phyloP scores from a whole-genome alignment of 2,329 filamentous ascomycete genomes.

The Botryosphaeria dothidea region DNA sequence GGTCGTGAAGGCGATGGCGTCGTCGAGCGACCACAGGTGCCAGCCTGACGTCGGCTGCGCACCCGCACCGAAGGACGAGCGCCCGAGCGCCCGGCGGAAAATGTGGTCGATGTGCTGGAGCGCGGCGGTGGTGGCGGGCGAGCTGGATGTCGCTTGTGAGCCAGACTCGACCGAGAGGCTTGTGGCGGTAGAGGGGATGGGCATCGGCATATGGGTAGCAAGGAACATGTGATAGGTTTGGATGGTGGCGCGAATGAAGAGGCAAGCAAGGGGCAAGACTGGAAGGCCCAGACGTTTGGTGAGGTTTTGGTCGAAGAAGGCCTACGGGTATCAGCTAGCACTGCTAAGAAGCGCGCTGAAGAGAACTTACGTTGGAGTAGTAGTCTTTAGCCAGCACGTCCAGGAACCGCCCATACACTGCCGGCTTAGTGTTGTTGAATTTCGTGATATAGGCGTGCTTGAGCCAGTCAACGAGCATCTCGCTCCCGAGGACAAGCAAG shows the following conservation, averaged over 20 bases:
- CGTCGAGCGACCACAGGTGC: constrained; percentile 65
- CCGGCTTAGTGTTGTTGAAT: constrained; percentile 95
- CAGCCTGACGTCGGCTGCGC: constrained; percentile 34
- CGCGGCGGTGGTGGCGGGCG: constrained; percentile 74
- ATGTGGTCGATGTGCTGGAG: constrained; percentile 77
- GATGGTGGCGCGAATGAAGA: constrained; percentile 91
- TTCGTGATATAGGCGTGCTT: constrained; percentile 98
- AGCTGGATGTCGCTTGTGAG: constrained; percentile 43
- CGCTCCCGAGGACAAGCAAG: constrained; percentile 87
- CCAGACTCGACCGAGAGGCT: constrained; percentile 60
- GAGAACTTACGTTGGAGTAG: constrained; percentile 77
- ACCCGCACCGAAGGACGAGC: constrained; percentile 64
- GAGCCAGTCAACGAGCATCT: constrained; percentile 95
- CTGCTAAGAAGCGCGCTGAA: neutral
- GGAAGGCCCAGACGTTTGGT: constrained; percentile 88
- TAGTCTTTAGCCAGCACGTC: constrained; percentile 97
- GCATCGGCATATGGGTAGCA: constrained; percentile 78
- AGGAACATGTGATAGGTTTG: constrained; percentile 99
- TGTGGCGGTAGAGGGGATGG: constrained; percentile 66
- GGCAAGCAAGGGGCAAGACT: constrained; percentile 86
- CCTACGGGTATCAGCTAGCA: constrained; percentile 48
- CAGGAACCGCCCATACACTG: constrained; percentile 83
- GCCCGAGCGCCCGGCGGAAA: constrained; percentile 74
- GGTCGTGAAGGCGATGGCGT: constrained; percentile 73
- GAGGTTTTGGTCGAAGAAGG: constrained; percentile 86